phyloP scores from a whole-genome alignment of 257 asterid species.

The Ocimum tenuiflorum region DNA sequence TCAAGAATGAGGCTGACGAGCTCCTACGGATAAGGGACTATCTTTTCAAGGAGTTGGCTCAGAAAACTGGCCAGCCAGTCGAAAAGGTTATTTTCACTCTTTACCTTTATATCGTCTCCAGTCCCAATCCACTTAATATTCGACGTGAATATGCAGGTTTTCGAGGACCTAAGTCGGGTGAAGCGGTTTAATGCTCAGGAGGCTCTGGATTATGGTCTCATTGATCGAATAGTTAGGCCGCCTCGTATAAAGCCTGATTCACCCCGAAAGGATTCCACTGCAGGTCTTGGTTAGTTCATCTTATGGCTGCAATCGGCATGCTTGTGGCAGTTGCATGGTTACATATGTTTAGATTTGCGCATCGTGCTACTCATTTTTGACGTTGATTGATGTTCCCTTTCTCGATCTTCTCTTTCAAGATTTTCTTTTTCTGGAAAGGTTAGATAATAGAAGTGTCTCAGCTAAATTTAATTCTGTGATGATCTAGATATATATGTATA shows the following conservation, averaged over 20 bases:
- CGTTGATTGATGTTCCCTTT: background rate
- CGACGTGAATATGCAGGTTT: conserved; percentile 39
- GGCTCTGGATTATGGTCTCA: conserved; percentile 87
- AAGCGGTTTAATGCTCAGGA: conserved; percentile 67
- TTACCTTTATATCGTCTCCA: background rate
- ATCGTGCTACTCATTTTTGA: background rate
- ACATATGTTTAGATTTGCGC: background rate
- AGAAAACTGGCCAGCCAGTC: conserved; percentile 74
- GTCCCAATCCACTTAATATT: background rate
- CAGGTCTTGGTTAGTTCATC: conserved; percentile 23
- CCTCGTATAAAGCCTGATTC: conserved; percentile 33
- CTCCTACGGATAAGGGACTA: conserved; percentile 76
- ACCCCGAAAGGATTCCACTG: conserved; percentile 20
- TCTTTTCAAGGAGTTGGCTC: conserved; percentile 83
- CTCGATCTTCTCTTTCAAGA: background rate
- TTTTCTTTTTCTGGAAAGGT: too few species aligned
- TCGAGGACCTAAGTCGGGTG: conserved; percentile 58
- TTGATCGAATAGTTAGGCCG: conserved; percentile 73
- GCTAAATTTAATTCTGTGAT: background rate
- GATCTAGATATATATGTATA: background rate
- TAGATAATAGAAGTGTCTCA: too few species aligned
- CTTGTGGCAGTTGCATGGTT: background rate
- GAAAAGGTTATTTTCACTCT: conserved; percentile 50
- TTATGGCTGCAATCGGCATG: background rate
- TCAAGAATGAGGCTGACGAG: conserved; percentile 78